Percentiles rank a stretch among this genome's conserved stretches.
Evolutionary conservation across 1,284 basidiomycete species (phyloP).

Genomic region (Pyrrhoderma noxium): DNA sequence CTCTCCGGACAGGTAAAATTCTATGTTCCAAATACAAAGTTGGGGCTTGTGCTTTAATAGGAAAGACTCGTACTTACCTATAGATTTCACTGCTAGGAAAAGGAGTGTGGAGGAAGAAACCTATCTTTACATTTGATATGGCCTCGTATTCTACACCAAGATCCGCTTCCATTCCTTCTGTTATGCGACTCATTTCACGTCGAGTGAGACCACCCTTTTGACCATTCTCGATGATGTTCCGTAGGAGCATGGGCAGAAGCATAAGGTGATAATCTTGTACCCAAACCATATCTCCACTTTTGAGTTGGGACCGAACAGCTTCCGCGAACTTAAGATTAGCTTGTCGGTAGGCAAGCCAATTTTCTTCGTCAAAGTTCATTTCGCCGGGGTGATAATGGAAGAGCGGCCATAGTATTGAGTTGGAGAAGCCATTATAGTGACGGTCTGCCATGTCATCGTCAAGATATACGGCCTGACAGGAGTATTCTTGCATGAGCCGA

Average conservation of each 20-base stretch:
- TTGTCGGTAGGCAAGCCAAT: slow-evolving; percentile 97
- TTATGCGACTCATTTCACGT: slow-evolving; percentile 67
- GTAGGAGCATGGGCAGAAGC: slow-evolving; percentile 93
- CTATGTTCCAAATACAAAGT: slow-evolving; percentile 40
- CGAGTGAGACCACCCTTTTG: slow-evolving; percentile 56
- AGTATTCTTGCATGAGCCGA: slow-evolving; percentile 89
- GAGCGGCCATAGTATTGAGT: slow-evolving; percentile 98
- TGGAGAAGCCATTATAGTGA: slow-evolving; percentile 99
- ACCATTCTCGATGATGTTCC: slow-evolving; percentile 77
- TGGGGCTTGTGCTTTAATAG: too few species aligned
- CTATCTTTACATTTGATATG: slow-evolving; percentile 76
- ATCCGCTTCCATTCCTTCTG: slow-evolving; percentile 66
- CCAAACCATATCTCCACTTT: slow-evolving; percentile 92
- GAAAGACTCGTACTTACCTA: slow-evolving; percentile 46
- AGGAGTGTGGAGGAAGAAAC: slow-evolving; percentile 97
- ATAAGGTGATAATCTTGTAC: slow-evolving; percentile 98
- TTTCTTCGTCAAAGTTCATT: slow-evolving; percentile 99
- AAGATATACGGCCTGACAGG: slow-evolving; percentile 96
- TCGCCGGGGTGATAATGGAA: slow-evolving; percentile 99
- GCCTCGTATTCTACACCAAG: slow-evolving; percentile 34
- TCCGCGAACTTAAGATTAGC: slow-evolving; percentile 96
- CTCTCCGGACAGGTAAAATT: slow-evolving; percentile 92
- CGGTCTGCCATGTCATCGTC: slow-evolving; percentile 95
- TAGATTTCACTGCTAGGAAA: slow-evolving; percentile 99
- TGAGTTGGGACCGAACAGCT: slow-evolving; percentile 71